Evolutionary conservation across 176 grass and related monocot genomes (phyloP).

Genomic region (Oryza glumipatula): DNA sequence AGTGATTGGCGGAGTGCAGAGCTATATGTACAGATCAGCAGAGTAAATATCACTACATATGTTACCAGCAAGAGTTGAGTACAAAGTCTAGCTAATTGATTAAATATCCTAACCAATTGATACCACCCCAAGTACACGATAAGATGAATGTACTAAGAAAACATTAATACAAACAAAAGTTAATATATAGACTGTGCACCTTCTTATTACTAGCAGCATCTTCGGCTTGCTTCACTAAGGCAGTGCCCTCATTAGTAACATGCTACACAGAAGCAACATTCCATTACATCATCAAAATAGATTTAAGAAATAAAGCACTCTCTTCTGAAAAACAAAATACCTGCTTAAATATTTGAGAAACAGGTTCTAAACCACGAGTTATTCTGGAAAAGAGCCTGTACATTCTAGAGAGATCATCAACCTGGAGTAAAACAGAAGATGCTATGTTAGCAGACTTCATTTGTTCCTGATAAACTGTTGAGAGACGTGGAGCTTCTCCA

Average conservation of each 20-base stretch:
- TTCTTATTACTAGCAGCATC: constrained; percentile 94
- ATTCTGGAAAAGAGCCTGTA: constrained; percentile 91
- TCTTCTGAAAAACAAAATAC: constrained; percentile 42
- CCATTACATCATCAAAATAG: constrained; percentile 30
- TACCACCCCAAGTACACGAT: not conserved
- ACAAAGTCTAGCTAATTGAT: not conserved
- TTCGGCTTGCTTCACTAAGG: constrained; percentile 88
- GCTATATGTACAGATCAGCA: constrained; percentile 9
- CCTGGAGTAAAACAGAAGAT: constrained; percentile 46
- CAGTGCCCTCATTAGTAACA: constrained; percentile 82
- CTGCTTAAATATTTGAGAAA: constrained; percentile 95
- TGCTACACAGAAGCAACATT: constrained; percentile 58
- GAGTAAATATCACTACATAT: not conserved
- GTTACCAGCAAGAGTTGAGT: constrained; percentile 3
- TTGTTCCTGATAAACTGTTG: constrained; percentile 8
- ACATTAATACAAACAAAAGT: not conserved
- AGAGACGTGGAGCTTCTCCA: not conserved
- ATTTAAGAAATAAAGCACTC: constrained; percentile 4
- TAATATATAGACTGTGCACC: constrained; percentile 44
- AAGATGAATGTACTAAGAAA: not conserved
- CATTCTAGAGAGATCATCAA: constrained; percentile 92
- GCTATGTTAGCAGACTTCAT: constrained; percentile 25
- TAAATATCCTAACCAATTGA: not conserved
- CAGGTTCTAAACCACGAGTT: constrained; percentile 73
- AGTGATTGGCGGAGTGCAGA: not conserved